Conservation (phyloP, 768 basidiomycete genomes). For the Gyrodon lividus region DNA sequence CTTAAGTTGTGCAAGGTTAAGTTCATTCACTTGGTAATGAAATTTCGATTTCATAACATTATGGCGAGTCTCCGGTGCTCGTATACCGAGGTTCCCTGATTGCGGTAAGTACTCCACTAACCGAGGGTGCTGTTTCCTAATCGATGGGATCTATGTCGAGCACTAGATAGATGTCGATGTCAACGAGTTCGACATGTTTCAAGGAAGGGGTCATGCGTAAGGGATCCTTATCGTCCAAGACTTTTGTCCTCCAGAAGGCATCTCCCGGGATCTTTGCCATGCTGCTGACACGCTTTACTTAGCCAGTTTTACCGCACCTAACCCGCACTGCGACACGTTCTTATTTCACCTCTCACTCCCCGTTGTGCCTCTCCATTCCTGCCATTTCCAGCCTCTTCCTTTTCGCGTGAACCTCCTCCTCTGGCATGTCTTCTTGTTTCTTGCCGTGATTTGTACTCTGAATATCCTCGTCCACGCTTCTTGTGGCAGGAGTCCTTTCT, state of each 20-base stretch:
- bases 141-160: constrained; percentile 25
- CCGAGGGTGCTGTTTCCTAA: constrained; percentile 30
- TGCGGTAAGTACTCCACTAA: constrained; percentile 21
- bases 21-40: constrained; percentile 41
- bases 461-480: constrained; percentile 27
- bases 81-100: constrained; percentile 30
- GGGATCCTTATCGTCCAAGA: constrained; percentile 50
- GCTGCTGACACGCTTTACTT: constrained; percentile 60
- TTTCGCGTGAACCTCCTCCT: constrained; percentile 29
- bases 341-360: constrained; percentile 45
- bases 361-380: constrained; percentile 52
- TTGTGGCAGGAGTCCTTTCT: constrained; percentile 19
- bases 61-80: constrained; percentile 32
- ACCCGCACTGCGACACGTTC: constrained; percentile 70
- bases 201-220: constrained; percentile 21
- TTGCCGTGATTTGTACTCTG: constrained; percentile 32
- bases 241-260: constrained; percentile 48
- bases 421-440: constrained; percentile 22
- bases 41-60: constrained; percentile 43
- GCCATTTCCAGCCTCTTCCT: constrained; percentile 56
- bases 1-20: constrained; percentile 32
- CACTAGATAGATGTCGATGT: too few species aligned
- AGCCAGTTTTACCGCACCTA: constrained; percentile 44
- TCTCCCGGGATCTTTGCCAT: constrained; percentile 44
- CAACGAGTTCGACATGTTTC: constrained; percentile 25